Evolutionary conservation across 1,284 basidiomycete species (phyloP).

Genomic region (Ceratobasidium sp.): DNA sequence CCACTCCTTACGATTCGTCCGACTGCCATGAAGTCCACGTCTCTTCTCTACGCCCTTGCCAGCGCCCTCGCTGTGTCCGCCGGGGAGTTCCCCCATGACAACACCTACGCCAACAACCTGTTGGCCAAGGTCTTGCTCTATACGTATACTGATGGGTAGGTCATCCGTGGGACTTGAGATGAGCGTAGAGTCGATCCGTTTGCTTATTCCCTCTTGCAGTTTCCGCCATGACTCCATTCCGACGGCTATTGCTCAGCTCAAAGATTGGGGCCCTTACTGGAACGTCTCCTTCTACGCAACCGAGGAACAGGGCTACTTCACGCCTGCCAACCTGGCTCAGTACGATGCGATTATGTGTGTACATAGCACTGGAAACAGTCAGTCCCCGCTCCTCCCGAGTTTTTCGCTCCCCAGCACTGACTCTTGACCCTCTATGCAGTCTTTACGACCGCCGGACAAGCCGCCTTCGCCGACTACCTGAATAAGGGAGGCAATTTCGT

Average conservation of each 20-base stretch:
- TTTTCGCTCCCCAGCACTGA: neutral
- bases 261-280: conserved; percentile 62
- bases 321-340: conserved; percentile 65
- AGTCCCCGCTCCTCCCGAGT: conserved; percentile 65
- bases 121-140: conserved; percentile 39
- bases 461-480: conserved; percentile 75
- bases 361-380: conserved; percentile 65
- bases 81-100: conserved; percentile 2
- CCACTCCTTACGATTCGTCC: conserved; percentile 12
- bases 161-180: neutral
- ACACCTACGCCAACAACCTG: conserved; percentile 24
- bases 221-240: conserved; percentile 78
- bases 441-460: conserved; percentile 63
- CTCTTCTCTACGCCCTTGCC: neutral
- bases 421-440: neutral
- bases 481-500: conserved; percentile 79
- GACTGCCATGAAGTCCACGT: conserved; percentile 14
- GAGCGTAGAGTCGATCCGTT: neutral
- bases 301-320: conserved; percentile 75
- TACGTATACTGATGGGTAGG: conserved; percentile 40
- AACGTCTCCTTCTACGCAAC: conserved; percentile 74
- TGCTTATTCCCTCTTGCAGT: conserved; percentile 46
- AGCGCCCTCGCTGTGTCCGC: conserved; percentile 14
- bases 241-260: conserved; percentile 72
- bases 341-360: conserved; percentile 82